Evolutionary conservation across 805 yeast genomes (phyloP), one percentile per base, ranked within the genome.

Genomic region (Zygosaccharomyces lentus): DNA sequence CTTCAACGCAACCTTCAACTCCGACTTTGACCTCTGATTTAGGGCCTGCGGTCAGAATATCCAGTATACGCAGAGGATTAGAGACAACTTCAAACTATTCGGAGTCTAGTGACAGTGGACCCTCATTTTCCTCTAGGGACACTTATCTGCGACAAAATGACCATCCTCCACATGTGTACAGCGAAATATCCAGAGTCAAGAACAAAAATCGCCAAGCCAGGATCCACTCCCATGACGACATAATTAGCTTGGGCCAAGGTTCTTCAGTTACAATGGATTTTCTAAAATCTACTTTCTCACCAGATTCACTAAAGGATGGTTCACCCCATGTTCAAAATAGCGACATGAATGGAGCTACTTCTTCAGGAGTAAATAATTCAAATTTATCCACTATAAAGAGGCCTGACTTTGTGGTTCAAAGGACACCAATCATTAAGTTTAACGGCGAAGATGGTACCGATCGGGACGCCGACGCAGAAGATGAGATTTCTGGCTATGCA

Each of bases 151-250:
- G 45, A 37, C 45, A 45, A 12, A 32, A 8, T 13, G 50, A 48
- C 13, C 34, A 37, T 13, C 50, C 49, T 30, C 35, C 38, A 15
- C 52, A 51, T 27, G 42, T 51, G 10, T 49, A 51, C 34, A 46
- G 38, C 26, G 54, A 44, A 34, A 47, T 42, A 13, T 45, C 49
- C 26, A 37, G 44, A 37, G 51, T 43, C 13, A 62, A 61, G 36
- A 49, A 43, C 19, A 54, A 49, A 34, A 61, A 58, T 37, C 53
- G 68, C 42, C 59, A 56, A 29, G 61, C 58, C 7, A 54, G 60
- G 37, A 61, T 64, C 3, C 66, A 56, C 39, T 59, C 64, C 1
- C 56, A 60, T 46, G 58, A 58, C 24, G 68, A 62, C 42, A 45
- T 64, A 16, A 21, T 57, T n/a, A 38, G 45, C 17, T 27, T 62